These are phyloP conservation scores for Colletotrichum sansevieriae DNA, from an alignment of 2,329 filamentous ascomycete genomes.

Conservation along the genomic window DNA sequence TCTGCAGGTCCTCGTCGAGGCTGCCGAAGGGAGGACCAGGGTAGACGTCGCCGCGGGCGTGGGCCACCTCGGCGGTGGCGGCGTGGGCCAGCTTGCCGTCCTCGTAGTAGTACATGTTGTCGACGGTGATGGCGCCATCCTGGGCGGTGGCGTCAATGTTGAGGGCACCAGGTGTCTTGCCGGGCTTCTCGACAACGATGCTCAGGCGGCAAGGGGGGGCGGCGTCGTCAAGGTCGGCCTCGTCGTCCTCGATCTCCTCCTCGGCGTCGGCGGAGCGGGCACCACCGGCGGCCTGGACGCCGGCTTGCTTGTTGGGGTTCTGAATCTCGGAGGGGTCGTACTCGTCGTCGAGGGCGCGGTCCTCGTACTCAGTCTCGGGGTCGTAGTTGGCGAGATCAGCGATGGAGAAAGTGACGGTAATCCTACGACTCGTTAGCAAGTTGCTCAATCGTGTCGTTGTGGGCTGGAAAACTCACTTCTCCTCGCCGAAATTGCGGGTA, in stretches of 20 bases:
- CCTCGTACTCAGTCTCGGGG: slow-evolving; percentile 70
- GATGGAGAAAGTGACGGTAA: slow-evolving; percentile 87
- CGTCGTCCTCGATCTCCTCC: slow-evolving; percentile 64
- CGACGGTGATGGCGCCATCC: slow-evolving; percentile 87
- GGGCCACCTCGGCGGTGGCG: slow-evolving; percentile 80
- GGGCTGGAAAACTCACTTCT: slow-evolving; percentile 73
- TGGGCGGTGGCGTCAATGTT: slow-evolving; percentile 88
- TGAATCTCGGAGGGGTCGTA: slow-evolving; percentile 59
- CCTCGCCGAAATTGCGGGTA: slow-evolving; percentile 85
- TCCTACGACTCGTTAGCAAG: slow-evolving; percentile 55
- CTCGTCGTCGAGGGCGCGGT: slow-evolving; percentile 66
- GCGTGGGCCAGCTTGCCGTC: slow-evolving; percentile 83
- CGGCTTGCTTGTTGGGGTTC: slow-evolving; percentile 66
- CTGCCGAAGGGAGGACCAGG: slow-evolving; percentile 92
- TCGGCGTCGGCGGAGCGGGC: slow-evolving; percentile 68
- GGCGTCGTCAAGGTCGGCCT: slow-evolving; percentile 60
- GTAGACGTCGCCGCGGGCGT: slow-evolving; percentile 83
- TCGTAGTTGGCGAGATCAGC: slow-evolving; percentile 80
- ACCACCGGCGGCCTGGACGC: slow-evolving; percentile 64
- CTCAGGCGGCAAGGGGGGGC: slow-evolving; percentile 86
- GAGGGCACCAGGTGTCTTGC: slow-evolving; percentile 78
- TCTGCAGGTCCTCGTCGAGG: slow-evolving; percentile 95
- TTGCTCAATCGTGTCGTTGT: background rate
- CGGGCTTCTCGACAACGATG: slow-evolving; percentile 89
- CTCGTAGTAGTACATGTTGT: slow-evolving; percentile 90